phyloP scores from a whole-genome alignment of 2,329 filamentous ascomycete species.

The Xylariaceae sp. region DNA sequence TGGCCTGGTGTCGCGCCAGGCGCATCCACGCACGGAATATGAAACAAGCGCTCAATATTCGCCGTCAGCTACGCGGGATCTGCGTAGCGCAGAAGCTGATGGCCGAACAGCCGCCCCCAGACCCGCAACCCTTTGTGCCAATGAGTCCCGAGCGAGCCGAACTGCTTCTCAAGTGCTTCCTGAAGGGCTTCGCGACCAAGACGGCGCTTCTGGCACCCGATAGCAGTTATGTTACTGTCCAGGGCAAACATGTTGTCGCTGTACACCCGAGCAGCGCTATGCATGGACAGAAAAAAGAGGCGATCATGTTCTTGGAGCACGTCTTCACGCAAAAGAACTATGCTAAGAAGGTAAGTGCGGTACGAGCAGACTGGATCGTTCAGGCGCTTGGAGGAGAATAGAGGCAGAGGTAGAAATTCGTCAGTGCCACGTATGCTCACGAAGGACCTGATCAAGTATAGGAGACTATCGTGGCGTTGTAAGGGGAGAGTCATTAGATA shows the following conservation, averaged over 20 bases:
- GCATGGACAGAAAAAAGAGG: conserved; percentile 59
- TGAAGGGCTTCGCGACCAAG: conserved; percentile 56
- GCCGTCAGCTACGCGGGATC: conserved; percentile 55
- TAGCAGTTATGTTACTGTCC: conserved; percentile 55
- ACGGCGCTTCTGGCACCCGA: conserved; percentile 59
- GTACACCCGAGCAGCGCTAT: conserved; percentile 61
- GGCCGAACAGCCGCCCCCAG: conserved; percentile 37
- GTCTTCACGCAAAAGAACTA: conserved; percentile 65
- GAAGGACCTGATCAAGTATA: too few species aligned
- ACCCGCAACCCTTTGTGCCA: conserved; percentile 54
- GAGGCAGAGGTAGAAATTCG: too few species aligned
- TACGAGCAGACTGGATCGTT: conserved; percentile 56
- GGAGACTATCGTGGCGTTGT: too few species aligned
- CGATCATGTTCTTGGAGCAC: conserved; percentile 65
- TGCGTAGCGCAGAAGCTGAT: conserved; percentile 51
- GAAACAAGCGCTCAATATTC: conserved; percentile 58
- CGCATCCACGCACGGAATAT: conserved; percentile 57
- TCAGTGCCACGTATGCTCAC: too few species aligned
- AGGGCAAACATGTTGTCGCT: conserved; percentile 56
- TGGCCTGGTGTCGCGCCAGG: conserved; percentile 54
- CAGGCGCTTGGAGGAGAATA: conserved; percentile 24
- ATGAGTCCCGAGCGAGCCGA: conserved; percentile 51
- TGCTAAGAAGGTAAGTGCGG: conserved; percentile 60
- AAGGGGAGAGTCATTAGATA: too few species aligned
- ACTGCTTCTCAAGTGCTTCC: conserved; percentile 55